A percentile compares a stretch with the other conserved stretches of the same genome.
phyloP scores from a whole-genome alignment of 164 flowering plant genomes.

The Malania oleifera region DNA sequence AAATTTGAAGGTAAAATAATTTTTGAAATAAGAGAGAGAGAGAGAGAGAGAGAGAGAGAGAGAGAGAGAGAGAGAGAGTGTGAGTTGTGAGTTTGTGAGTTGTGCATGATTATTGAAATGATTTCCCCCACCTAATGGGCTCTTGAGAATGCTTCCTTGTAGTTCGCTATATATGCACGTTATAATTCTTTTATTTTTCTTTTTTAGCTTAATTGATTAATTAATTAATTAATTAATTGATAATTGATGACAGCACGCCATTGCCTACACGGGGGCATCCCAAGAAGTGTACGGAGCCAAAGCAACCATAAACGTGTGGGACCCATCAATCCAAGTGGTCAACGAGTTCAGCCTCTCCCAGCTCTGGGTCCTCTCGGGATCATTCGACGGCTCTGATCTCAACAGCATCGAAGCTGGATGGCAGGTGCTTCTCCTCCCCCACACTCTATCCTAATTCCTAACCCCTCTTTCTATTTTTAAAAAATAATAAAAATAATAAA shows the following conservation, averaged over 20 bases:
- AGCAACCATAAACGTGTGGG: slow-evolving; percentile 97
- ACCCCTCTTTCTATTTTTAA: neutral
- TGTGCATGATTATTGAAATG: no score
- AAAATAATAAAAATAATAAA: neutral
- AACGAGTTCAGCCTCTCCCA: slow-evolving; percentile 93
- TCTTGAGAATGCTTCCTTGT: no score
- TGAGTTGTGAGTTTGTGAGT: no score
- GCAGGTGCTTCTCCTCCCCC: slow-evolving; percentile 64
- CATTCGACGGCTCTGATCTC: slow-evolving; percentile 87
- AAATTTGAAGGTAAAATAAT: no score
- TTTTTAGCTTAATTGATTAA: no score
- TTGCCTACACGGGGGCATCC: slow-evolving; percentile 72
- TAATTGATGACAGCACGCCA: slow-evolving; percentile 59
- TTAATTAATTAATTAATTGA: no score
- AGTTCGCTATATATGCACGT: no score
- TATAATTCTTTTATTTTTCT: no score
- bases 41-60: no score
- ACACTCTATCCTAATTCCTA: slow-evolving; percentile 11
- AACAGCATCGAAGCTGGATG: slow-evolving; percentile 99
- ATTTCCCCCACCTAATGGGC: no score
- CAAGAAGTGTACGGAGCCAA: slow-evolving; percentile 75
- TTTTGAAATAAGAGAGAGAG: no score
- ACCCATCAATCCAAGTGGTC: slow-evolving; percentile 61
- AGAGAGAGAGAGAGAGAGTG: no score
- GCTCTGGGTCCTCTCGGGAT: slow-evolving; percentile 88